Evolutionary conservation across 2,329 filamentous ascomycete genomes (phyloP).

Genomic region (Graphium sp.): DNA sequence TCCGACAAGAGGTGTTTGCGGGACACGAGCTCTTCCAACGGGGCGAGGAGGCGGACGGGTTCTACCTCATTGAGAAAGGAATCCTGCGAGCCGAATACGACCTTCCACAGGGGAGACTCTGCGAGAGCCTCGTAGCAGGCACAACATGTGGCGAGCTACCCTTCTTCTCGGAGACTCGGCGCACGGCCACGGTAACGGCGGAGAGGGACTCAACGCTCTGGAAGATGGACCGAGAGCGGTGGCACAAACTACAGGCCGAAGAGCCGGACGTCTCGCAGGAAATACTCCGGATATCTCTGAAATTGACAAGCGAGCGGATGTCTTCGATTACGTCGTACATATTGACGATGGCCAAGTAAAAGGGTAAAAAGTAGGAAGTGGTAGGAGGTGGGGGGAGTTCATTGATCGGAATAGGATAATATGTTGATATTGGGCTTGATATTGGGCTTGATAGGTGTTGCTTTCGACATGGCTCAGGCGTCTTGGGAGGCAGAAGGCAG

Average conservation of each 20-base stretch:
- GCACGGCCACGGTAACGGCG: slow-evolving; percentile 73
- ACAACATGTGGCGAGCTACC: slow-evolving; percentile 92
- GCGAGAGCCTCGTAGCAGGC: slow-evolving; percentile 83
- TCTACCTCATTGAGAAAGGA: slow-evolving; percentile 81
- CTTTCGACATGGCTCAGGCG: too few relatives aligned
- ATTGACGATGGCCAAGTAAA: slow-evolving; percentile 28
- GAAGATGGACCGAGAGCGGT: slow-evolving; percentile 57
- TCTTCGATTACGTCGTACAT: slow-evolving; percentile 43
- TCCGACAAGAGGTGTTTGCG: slow-evolving; percentile 44
- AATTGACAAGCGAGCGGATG: slow-evolving; percentile 91
- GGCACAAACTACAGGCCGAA: slow-evolving; percentile 54
- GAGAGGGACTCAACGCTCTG: slow-evolving; percentile 73
- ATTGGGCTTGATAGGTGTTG: too few relatives aligned
- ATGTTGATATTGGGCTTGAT: too few relatives aligned
- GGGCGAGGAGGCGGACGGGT: slow-evolving; percentile 62
- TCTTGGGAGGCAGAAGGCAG: too few relatives aligned
- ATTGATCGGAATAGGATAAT: too few relatives aligned
- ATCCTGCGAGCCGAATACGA: slow-evolving; percentile 84
- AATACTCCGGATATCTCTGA: slow-evolving; percentile 71
- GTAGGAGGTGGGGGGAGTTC: too few relatives aligned
- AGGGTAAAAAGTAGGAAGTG: too few relatives aligned
- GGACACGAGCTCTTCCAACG: slow-evolving; percentile 63
- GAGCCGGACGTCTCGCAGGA: slow-evolving; percentile 70
- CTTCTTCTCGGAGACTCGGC: slow-evolving; percentile 80
- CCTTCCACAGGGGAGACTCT: slow-evolving; percentile 73